Percentiles rank a stretch among this genome's conserved stretches.
Evolutionary conservation across 257 asterid genomes (phyloP).

Genomic region (Penstemon davidsonii): DNA sequence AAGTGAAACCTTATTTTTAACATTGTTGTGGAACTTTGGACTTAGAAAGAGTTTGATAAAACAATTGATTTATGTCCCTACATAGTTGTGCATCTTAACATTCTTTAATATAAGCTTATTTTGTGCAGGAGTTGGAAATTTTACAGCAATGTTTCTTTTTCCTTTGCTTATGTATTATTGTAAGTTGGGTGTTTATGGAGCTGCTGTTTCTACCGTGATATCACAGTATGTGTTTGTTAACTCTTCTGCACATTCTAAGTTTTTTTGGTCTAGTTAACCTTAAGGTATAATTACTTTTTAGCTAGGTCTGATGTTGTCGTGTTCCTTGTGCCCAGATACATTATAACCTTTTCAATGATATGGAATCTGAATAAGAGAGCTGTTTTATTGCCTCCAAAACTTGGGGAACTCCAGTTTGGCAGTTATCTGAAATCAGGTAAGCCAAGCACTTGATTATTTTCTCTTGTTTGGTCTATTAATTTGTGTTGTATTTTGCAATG

Average conservation of each 20-base stretch:
- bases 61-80: not conserved
- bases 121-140: constrained; percentile 81
- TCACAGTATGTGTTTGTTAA: constrained; percentile 70
- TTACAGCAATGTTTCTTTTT: constrained; percentile 69
- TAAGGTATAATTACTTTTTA: not conserved
- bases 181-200: constrained; percentile 85
- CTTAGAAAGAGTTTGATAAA: not conserved
- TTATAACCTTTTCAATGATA: constrained; percentile 67
- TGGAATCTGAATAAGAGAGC: constrained; percentile 69
- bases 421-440: constrained; percentile 86
- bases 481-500: not conserved
- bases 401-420: constrained; percentile 76
- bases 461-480: no score
- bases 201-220: constrained; percentile 86
- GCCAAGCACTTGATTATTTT: not conserved
- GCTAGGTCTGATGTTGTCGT: constrained; percentile 12
- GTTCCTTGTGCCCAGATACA: constrained; percentile 54
- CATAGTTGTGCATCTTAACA: constrained; percentile 13
- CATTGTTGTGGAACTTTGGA: not conserved
- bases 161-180: constrained; percentile 70
- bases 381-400: constrained; percentile 74
- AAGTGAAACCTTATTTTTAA: not conserved
- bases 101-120: constrained; percentile 17
- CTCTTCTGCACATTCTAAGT: constrained; percentile 17
- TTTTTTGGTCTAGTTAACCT: constrained; percentile 26